phyloP scores from a whole-genome alignment of 768 basidiomycete species.

The Tricholomella constricta region DNA sequence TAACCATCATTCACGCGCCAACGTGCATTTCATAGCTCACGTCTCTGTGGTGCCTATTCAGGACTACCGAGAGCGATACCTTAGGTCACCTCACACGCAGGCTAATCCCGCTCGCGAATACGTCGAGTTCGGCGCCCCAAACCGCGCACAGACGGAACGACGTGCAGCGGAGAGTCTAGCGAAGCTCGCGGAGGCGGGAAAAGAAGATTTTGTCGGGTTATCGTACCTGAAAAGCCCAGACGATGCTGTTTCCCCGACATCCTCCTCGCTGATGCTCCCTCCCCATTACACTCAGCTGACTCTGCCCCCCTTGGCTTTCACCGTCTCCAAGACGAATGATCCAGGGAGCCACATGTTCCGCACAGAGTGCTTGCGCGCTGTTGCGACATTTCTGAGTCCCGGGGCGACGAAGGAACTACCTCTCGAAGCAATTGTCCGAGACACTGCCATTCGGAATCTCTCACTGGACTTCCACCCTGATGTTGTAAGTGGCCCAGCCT shows the following conservation, averaged over 20 bases:
- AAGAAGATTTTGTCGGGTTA: neutral
- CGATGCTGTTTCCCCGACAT: constrained; percentile 5
- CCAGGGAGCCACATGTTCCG: constrained; percentile 15
- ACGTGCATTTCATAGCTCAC: constrained; percentile 4
- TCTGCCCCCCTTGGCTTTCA: constrained; percentile 15
- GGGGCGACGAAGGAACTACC: constrained; percentile 31
- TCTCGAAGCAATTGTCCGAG: constrained; percentile 24
- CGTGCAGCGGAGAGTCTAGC: constrained; percentile 12
- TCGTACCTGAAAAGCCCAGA: constrained; percentile 4
- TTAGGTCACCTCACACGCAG: constrained; percentile 25
- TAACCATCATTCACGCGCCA: constrained; percentile 11
- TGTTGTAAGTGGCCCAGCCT: constrained; percentile 25
- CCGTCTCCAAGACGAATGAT: constrained; percentile 4
- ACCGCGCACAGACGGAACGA: constrained; percentile 8
- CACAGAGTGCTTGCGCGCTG: constrained; percentile 27
- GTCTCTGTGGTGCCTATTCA: constrained; percentile 15
- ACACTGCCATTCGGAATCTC: constrained; percentile 29
- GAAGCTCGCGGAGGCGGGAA: constrained; percentile 23
- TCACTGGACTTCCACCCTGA: constrained; percentile 37
- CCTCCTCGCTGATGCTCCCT: constrained; percentile 10
- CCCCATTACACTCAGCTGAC: constrained; percentile 16
- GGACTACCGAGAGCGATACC: constrained; percentile 39
- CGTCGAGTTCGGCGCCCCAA: constrained; percentile 18
- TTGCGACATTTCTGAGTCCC: constrained; percentile 35
- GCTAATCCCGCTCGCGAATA: constrained; percentile 24